phyloP scores from a whole-genome alignment of 257 asterid species.

The Cordia subcordata region DNA sequence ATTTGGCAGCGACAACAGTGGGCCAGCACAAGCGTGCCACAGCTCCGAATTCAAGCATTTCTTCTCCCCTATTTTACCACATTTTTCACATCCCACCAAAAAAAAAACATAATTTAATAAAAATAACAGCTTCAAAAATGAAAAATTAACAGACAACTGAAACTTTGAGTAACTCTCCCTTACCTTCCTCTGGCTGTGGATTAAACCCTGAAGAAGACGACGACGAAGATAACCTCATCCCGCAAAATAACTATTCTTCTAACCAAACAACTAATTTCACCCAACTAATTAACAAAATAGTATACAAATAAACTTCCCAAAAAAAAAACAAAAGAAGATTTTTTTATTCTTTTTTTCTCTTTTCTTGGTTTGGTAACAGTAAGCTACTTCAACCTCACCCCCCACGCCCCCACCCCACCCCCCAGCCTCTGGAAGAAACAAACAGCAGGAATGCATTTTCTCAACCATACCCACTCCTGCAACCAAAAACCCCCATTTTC shows the following conservation, averaged over 20 bases:
- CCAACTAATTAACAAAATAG: slow-evolving; percentile 10
- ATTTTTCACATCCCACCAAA: no score
- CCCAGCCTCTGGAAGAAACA: neutral
- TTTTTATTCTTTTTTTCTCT: no score
- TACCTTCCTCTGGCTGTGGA: slow-evolving; percentile 78
- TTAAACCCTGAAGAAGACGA: slow-evolving; percentile 41
- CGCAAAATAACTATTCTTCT: slow-evolving; percentile 21
- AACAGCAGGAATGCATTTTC: slow-evolving; percentile 6
- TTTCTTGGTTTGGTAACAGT: no score
- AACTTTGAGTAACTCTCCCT: neutral
- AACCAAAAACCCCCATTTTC: slow-evolving; percentile 24
- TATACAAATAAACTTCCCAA: slow-evolving; percentile 10
- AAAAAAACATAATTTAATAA: neutral
- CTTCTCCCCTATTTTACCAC: slow-evolving; percentile 50
- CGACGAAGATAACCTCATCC: slow-evolving; percentile 60
- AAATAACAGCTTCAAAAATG: neutral
- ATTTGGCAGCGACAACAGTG: slow-evolving; percentile 83
- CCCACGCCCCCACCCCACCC: no score
- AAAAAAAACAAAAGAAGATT: no score
- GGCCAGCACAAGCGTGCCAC: slow-evolving; percentile 99
- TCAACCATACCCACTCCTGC: slow-evolving; percentile 57
- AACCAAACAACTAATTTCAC: slow-evolving; percentile 7
- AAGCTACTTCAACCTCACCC: no score
- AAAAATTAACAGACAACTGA: neutral
- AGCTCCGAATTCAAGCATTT: slow-evolving; percentile 94